These are phyloP conservation scores for Priceomyces melissophilus DNA, from an alignment of 805 yeast genomes.

Conservation along the genomic window DNA sequence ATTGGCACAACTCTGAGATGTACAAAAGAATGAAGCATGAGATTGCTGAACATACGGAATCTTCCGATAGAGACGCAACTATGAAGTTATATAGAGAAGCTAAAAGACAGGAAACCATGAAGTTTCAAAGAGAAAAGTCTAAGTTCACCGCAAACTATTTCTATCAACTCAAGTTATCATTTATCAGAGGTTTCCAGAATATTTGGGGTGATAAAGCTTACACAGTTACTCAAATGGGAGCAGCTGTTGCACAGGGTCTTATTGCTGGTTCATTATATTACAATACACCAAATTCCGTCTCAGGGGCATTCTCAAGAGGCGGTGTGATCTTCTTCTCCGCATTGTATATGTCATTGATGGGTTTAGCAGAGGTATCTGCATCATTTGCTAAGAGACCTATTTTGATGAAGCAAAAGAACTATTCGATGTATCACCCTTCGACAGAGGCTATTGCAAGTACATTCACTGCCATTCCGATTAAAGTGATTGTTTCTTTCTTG, in stretches of 20 bases:
- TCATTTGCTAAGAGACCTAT: conserved; percentile 22
- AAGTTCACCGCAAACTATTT: conserved; percentile 42
- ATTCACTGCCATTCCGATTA: conserved; percentile 19
- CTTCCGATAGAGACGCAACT: conserved; percentile 19
- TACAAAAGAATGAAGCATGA: conserved; percentile 18
- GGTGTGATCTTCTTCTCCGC: conserved; percentile 60
- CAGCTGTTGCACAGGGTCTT: conserved; percentile 55
- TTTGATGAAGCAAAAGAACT: conserved; percentile 27
- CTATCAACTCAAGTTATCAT: conserved; percentile 49
- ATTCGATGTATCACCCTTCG: conserved; percentile 27
- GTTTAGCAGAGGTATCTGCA: conserved; percentile 42
- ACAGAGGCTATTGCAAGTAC: conserved; percentile 24
- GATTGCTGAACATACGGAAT: conserved; percentile 15
- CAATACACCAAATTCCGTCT: conserved; percentile 46
- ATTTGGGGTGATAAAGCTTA: conserved; percentile 55
- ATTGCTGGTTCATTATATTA: conserved; percentile 63
- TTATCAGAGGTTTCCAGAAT: conserved; percentile 52
- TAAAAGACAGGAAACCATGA: conserved; percentile 34
- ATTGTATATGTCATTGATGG: conserved; percentile 49
- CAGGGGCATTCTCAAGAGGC: conserved; percentile 62
- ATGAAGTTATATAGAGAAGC: conserved; percentile 32
- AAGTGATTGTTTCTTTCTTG: conserved; percentile 16
- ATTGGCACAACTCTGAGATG: conserved; percentile 52
- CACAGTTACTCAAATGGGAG: conserved; percentile 41
- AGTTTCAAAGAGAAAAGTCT: conserved; percentile 33